These are phyloP conservation scores for Metschnikowia amazonensis DNA, from an alignment of 805 yeast genomes.

Conservation along the genomic window DNA sequence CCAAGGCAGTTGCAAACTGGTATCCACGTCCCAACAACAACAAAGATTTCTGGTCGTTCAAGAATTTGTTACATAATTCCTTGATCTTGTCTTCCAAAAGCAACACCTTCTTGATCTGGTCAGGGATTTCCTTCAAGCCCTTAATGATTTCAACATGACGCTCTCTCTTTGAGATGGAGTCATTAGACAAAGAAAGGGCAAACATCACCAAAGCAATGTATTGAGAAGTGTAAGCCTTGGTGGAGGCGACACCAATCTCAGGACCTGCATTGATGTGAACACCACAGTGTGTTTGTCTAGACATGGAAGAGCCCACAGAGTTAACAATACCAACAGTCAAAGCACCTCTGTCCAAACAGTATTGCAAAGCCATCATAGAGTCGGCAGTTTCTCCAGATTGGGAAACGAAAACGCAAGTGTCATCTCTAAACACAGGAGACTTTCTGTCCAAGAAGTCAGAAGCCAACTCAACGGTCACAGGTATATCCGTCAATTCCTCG, in stretches of 20 bases:
- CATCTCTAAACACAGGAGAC: conserved; percentile 98
- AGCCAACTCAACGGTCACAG: conserved; percentile 88
- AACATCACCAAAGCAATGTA: conserved; percentile 95
- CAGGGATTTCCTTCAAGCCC: conserved; percentile 80
- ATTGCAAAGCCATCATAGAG: conserved; percentile 89
- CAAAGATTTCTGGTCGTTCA: conserved; percentile 81
- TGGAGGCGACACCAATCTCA: conserved; percentile 98
- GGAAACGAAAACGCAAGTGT: conserved; percentile 94
- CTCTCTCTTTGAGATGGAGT: conserved; percentile 66
- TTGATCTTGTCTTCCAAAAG: conserved; percentile 70
- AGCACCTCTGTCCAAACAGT: conserved; percentile 96
- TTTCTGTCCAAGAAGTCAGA: conserved; percentile 92
- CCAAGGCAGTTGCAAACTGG: conserved; percentile 95
- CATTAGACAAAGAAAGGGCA: conserved; percentile 92
- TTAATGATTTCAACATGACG: conserved; percentile 85
- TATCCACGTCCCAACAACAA: conserved; percentile 95
- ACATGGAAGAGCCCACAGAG: conserved; percentile 94
- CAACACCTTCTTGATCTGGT: conserved; percentile 77
- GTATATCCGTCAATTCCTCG: conserved; percentile 94
- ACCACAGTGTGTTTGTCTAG: conserved; percentile 98
- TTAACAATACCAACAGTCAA: conserved; percentile 96
- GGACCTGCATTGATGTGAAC: conserved; percentile 99
- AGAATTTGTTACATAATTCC: conserved; percentile 63
- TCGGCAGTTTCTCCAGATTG: conserved; percentile 99
- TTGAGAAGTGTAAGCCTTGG: conserved; percentile 98